These are phyloP conservation scores for Zymoseptoria brevis DNA, from an alignment of 2,329 filamentous ascomycete species.

Conservation along the genomic window DNA sequence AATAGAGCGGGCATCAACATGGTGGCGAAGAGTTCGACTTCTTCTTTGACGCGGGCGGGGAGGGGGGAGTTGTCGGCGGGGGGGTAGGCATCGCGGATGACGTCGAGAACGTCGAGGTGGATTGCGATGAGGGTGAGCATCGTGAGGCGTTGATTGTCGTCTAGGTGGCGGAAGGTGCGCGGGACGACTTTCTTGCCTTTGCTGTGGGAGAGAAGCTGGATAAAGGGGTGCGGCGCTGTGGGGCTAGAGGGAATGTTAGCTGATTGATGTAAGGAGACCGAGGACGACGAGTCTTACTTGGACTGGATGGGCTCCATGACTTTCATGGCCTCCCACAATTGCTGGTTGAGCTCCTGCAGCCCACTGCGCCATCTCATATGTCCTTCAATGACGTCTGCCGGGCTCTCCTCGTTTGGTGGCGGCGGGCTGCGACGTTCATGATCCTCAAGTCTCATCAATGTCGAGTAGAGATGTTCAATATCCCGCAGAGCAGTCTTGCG, in stretches of 20 bases:
- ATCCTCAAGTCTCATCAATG: conserved; percentile 89
- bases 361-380: conserved; percentile 74
- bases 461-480: conserved; percentile 81
- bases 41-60: conserved; percentile 74
- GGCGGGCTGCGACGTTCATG: conserved; percentile 75
- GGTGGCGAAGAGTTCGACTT: conserved; percentile 81
- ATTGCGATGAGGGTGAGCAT: conserved; percentile 94
- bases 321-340: conserved; percentile 80
- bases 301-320: conserved; percentile 80
- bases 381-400: conserved; percentile 60
- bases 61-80: conserved; percentile 60
- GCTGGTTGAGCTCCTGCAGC: conserved; percentile 62
- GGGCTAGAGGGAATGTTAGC: conserved; percentile 44
- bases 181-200: conserved; percentile 97
- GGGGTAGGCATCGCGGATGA: conserved; percentile 73
- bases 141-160: conserved; percentile 85
- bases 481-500: conserved; percentile 76
- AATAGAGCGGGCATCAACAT: conserved; percentile 86
- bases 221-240: conserved; percentile 74
- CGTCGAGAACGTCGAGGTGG: conserved; percentile 84
- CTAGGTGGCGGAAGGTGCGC: conserved; percentile 87
- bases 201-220: conserved; percentile 84
- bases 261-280: background rate
- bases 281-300: conserved; percentile 32
- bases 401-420: conserved; percentile 54